Conservation (phyloP, 1,139 yeast species). For the Lodderomyces pseudojiufengensis region DNA sequence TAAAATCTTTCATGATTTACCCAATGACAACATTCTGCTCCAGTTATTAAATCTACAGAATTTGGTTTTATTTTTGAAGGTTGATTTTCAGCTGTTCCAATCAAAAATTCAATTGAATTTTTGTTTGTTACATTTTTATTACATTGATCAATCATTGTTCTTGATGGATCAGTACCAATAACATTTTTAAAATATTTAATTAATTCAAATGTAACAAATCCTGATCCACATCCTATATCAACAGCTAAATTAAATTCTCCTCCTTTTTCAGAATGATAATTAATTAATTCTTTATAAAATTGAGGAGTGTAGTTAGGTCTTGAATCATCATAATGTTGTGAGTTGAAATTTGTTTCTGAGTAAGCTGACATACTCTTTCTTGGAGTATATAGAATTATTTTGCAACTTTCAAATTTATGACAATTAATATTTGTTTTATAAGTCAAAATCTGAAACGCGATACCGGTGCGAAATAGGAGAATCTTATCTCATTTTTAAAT, state of each 20-base stretch:
- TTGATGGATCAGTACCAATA: constrained; percentile 66
- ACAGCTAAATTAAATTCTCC: constrained; percentile 35
- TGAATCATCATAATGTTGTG: constrained; percentile 35
- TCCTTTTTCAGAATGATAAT: constrained; percentile 21
- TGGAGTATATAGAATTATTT: neutral
- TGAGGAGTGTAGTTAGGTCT: constrained; percentile 39
- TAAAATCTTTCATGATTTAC: constrained; percentile 55
- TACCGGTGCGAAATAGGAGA: neutral
- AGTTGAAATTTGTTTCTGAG: constrained; percentile 31
- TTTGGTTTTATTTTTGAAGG: constrained; percentile 20
- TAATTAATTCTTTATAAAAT: constrained; percentile 29
- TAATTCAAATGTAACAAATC: constrained; percentile 64
- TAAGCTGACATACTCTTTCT: constrained; percentile 31
- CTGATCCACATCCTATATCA: constrained; percentile 87
- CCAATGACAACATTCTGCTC: constrained; percentile 84
- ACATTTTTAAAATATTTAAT: constrained; percentile 43
- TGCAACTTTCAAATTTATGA: neutral
- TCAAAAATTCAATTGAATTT: constrained; percentile 22
- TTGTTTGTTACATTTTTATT: constrained; percentile 8
- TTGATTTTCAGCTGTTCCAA: constrained; percentile 30
- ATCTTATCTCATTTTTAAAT: neutral
- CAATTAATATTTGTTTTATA: neutral
- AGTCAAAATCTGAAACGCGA: no score
- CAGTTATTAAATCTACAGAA: constrained; percentile 59
- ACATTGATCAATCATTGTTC: constrained; percentile 58